Evolutionary conservation across 495 filamentous ascomycete species (phyloP).

Genomic region (Coniosporium apollinis): DNA sequence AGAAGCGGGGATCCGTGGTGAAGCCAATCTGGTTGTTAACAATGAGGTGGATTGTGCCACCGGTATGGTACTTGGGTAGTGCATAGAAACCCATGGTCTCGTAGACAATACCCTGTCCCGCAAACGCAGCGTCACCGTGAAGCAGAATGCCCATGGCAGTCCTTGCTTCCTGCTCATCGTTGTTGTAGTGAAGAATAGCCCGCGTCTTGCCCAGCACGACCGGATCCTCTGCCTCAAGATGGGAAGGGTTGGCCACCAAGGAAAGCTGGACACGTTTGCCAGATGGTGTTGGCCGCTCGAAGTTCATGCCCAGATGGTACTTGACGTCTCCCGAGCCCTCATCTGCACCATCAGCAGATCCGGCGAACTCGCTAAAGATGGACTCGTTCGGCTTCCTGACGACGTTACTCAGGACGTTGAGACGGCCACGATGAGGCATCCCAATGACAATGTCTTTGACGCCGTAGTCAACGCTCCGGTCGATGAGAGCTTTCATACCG

Average conservation of each 20-base stretch:
- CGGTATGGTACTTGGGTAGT: conserved; percentile 87
- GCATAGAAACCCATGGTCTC: conserved; percentile 96
- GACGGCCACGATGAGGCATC: conserved; percentile 96
- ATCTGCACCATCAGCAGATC: conserved; percentile 71
- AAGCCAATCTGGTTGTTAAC: conserved; percentile 99
- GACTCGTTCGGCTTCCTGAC: conserved; percentile 98
- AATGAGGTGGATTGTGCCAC: conserved; percentile 90
- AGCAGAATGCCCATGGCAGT: conserved; percentile 90
- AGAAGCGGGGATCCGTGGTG: conserved; percentile 95
- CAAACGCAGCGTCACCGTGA: conserved; percentile 95
- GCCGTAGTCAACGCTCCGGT: conserved; percentile 93
- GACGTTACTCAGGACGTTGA: conserved; percentile 96
- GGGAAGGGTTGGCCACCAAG: conserved; percentile 93
- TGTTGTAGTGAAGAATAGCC: conserved; percentile 97
- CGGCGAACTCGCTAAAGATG: conserved; percentile 96
- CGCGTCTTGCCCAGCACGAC: conserved; percentile 95
- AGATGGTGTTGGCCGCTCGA: conserved; percentile 93
- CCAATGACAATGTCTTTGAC: conserved; percentile 98
- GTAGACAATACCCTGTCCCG: conserved; percentile 91
- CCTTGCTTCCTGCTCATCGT: conserved; percentile 71
- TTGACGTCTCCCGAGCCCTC: conserved; percentile 98
- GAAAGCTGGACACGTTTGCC: conserved; percentile 97
- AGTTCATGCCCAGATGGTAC: conserved; percentile 99
- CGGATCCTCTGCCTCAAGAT: conserved; percentile 95
- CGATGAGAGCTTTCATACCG: conserved; percentile 98